Evolutionary conservation across 805 yeast species (phyloP), one percentile per base, ranked within the genome.

Genomic region (Nakazawaea peltata): DNA sequence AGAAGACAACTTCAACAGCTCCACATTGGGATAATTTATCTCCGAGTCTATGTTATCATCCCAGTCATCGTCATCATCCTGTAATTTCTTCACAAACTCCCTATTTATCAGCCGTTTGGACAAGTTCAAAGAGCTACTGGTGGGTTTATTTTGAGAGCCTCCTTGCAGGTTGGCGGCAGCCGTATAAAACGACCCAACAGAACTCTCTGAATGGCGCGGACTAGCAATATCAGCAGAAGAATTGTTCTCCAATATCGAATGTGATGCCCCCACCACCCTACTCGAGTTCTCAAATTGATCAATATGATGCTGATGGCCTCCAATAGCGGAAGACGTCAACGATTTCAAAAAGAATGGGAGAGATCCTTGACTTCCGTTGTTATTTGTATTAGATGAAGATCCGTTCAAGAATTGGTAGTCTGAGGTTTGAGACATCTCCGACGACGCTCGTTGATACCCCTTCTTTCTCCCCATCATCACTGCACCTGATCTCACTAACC

Each of bases 41-140:
- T 24, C 30, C 17, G 47, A 74, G 37, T 71, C 26, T 5, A 90
- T 45, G 14, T 57, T 66, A 14, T 74, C 94, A 54, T 86, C 90
- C 96, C 96, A 87, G 56, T 86, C 96, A 46, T 83, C 94, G 53
- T 87, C 95, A 39, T 79, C 61, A 51, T 87, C 28, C 31, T 27
- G 28, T 19, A 31, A 30, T 26, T 19, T 36, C 34, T 26, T 32
- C 34, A 29, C 32, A 29, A 37, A 41, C 11, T 30, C 32, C 31
- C 38, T 25, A 30, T 39, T 33, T 25, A 29, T 19, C 30, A 19
- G 34, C 23, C 33, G 30, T 45, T 39, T 24, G 43, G 51, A 18
- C 16, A 35, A 33, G 16, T 35, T 35, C 16, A 30, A 11, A 15
- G 17, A 13, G 19, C 34, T 30, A 19, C 12, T 22, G 12, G 48